phyloP scores from a whole-genome alignment of 345 rosid species.

The Sonneratia caseolaris region DNA sequence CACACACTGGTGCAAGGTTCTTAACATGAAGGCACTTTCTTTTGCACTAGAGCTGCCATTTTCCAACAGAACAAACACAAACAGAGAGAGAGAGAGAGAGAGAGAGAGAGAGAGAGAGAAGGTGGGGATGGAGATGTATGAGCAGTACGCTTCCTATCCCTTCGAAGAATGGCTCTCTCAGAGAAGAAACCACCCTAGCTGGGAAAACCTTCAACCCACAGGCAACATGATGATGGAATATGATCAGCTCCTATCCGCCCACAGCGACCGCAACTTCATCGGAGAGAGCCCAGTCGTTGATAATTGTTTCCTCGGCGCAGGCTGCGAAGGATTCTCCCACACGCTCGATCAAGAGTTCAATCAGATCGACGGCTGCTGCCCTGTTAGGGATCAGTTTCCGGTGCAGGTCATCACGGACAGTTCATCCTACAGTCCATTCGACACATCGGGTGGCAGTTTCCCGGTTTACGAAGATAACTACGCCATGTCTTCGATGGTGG shows the following conservation, averaged over 20 bases:
- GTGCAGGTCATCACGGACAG: slow-evolving; percentile 2
- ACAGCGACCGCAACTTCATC: background rate
- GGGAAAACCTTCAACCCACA: slow-evolving; percentile 11
- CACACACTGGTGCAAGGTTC: slow-evolving; percentile 6
- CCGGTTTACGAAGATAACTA: background rate
- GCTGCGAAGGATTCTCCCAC: background rate
- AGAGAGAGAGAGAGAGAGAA: no score
- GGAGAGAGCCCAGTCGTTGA: background rate
- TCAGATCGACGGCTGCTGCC: background rate
- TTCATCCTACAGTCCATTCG: slow-evolving; percentile 12
- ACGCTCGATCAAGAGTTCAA: background rate
- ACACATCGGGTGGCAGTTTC: background rate
- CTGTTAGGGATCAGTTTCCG: background rate
- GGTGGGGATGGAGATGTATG: slow-evolving; percentile 18
- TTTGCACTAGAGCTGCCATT: background rate
- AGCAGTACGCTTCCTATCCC: slow-evolving; percentile 16
- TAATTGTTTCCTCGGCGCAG: slow-evolving; percentile 5
- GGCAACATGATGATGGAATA: slow-evolving; percentile 8
- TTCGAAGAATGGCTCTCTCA: slow-evolving; percentile 18
- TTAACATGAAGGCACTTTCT: slow-evolving; percentile 11
- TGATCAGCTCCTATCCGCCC: slow-evolving; percentile 9
- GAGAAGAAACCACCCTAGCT: slow-evolving; percentile 9
- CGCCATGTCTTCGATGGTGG: slow-evolving; percentile 3
- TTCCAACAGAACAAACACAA: background rate
- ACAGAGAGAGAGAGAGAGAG: background rate